These are phyloP conservation scores for Quercus lobata DNA, from an alignment of 331 rosid genomes.

Conservation along the genomic window DNA sequence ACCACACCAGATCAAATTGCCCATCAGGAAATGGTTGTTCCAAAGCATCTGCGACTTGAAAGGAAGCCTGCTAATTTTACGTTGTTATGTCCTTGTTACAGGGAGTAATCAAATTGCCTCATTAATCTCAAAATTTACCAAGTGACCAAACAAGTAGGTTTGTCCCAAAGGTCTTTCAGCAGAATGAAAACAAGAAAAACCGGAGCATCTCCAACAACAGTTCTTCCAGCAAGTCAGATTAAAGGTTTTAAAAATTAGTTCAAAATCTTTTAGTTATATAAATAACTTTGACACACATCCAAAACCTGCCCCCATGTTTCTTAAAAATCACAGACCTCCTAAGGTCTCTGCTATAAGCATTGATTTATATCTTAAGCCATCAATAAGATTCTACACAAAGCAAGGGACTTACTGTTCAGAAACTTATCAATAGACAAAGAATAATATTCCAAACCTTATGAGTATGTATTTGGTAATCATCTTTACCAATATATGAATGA, in stretches of 20 bases:
- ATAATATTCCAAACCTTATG: neutral
- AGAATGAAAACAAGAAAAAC: neutral
- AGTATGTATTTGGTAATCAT: neutral
- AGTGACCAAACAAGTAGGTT: neutral
- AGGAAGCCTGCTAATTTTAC: constrained; percentile 42
- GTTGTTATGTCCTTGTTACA: too few relatives aligned
- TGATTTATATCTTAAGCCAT: neutral
- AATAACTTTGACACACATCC: neutral
- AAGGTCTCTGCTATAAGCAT: neutral
- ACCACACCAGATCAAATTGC: constrained; percentile 85
- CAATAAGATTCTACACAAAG: neutral
- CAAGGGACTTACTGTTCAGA: neutral
- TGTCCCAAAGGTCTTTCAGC: neutral
- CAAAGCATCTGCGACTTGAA: constrained; percentile 69
- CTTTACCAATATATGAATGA: neutral
- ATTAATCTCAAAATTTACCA: neutral
- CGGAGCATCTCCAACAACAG: too few relatives aligned
- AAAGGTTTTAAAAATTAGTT: neutral
- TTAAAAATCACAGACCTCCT: neutral
- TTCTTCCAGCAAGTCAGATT: neutral
- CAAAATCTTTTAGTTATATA: neutral
- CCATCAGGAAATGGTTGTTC: constrained; percentile 48
- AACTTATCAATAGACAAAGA: neutral
- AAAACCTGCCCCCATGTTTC: neutral
- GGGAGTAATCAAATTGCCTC: neutral